Base-by-base conservation (phyloP, 106 monocot species). In the Dioscorea dumetorum region DNA sequence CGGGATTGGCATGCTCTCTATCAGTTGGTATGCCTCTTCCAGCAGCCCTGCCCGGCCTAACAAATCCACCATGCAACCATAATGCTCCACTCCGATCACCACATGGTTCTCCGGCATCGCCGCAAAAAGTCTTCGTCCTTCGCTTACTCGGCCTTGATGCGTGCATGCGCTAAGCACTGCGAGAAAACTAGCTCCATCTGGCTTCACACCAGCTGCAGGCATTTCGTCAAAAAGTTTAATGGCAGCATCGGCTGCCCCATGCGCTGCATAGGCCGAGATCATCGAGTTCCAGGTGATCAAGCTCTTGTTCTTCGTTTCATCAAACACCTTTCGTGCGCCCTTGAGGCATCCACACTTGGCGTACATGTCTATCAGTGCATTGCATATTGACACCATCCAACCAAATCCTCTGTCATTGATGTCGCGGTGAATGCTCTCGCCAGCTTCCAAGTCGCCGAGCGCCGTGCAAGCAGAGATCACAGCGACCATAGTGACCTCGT, bases 291-390 rank as follows among this genome's bases (percentile, higher is more conserved):
- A 80, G 3, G 80, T 70, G 51, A 67, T 24, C 28, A 34, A 22
- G 71, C 41, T 75, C 75, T 62, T 74, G 7, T 9, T 17, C 7
- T 0, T 4, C 34, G 56, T 80, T 0, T 18, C 80, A n/a, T 70
- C 75, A 54, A 80, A 80, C 75, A 80, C 60, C 17, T 60, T 10
- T 0, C 67, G 59, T 5, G 81, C 81, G 2, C 18, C 23, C 16
- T 56, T 15, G 58, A 72, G 65, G 50, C 66, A 59, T 18, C 82
- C 82, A 48, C 71, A 69, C 66, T 80, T 80, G 0, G 62, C 79
- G 31, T 76, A 76, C 73, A 70, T 70, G 62, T 84, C 84, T 12
- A 84, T 53, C 20, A 87, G 54, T 2, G 87, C 87, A 24, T 80
- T 75, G 41, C 75, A 66, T 54, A 74, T 75, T 12, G 80, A 67